A percentile compares a stretch with the other conserved stretches of the same genome.
These are phyloP conservation scores for Bryoerythrophyllum caledonicum DNA, from an alignment of 225 moss, liverwort and hornwort genomes.

Conservation along the genomic window DNA sequence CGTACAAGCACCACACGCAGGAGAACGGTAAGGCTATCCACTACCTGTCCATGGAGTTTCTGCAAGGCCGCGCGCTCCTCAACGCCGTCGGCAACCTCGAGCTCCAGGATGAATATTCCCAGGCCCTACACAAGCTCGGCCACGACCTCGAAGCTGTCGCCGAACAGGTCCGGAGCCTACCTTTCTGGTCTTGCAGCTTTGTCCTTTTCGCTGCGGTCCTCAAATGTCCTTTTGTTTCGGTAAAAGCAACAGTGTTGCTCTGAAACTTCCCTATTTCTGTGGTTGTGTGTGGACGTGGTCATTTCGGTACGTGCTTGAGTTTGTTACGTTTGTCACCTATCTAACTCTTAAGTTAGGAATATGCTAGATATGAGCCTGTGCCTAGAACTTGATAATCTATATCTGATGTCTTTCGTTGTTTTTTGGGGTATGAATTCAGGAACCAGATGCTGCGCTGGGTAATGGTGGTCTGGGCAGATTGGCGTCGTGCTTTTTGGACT, in stretches of 20 bases:
- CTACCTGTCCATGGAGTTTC: conserved; percentile 86
- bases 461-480: conserved; percentile 85
- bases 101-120: conserved; percentile 62
- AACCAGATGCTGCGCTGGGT: conserved; percentile 91
- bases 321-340: too few relatives aligned
- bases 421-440: conserved; percentile 37
- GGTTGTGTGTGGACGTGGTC: too few relatives aligned
- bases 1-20: conserved; percentile 68
- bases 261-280: too few relatives aligned
- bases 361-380: too few relatives aligned
- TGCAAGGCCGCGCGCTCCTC: conserved; percentile 67
- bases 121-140: conserved; percentile 69
- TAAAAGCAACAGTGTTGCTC: too few relatives aligned
- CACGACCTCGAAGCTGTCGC: conserved; percentile 71
- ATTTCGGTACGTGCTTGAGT: too few relatives aligned
- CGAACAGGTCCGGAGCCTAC: conserved; percentile 43
- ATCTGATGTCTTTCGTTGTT: too few relatives aligned
- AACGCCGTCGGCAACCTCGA: conserved; percentile 77
- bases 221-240: neutral
- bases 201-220: neutral
- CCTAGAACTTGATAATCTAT: too few relatives aligned
- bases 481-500: conserved; percentile 83
- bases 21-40: conserved; percentile 77
- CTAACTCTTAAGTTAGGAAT: too few relatives aligned
- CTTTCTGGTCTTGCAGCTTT: neutral